Base-by-base conservation (phyloP, 495 filamentous ascomycete species). In the Wilcoxina mikolae region DNA sequence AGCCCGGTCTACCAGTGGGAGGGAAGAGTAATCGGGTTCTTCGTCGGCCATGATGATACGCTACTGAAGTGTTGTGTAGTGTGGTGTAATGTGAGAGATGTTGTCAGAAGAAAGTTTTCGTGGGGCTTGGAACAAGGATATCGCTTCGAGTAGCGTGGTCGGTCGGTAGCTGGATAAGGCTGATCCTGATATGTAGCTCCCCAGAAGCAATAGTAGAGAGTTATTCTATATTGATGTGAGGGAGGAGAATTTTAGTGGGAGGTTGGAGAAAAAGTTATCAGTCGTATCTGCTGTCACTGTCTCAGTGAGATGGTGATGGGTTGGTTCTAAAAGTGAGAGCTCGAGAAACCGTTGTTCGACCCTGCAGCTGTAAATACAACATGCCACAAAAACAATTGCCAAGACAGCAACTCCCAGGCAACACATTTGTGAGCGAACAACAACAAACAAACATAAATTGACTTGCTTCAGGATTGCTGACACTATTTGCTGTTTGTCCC, bases 31-130 rank as follows among this genome's bases (percentile, higher is more conserved):
- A 55, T 66, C 64, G 41, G 63, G 59, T 42, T 66, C 64, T 38
- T 66, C 59, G 26, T 66, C 64, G 51, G 64, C 64, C 64, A 66
- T 66, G 26, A 43, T 58, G 48, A n/a, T n/a, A n/a, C n/a, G n/a
- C n/a, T n/a, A n/a, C n/a, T n/a, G n/a, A n/a, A n/a, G n/a, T 28
- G 39, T 28, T 27, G 29, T 27, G 24, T 27, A 27, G 9, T 49
- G 22, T 27, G 46, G 7, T 9, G 12, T 49, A 11, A 11, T 27
- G 12, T 49, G 46, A 28, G 46, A 25, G 22, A 23, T 2, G 43
- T 17, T 46, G 43, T 46, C 23, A 24, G n/a, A 46, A 24, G 43
- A 46, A 46, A 46, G 43, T 46, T 46, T 49, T 49, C 46, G 46
- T 49, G 22, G 46, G 46, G 22, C 22, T 43, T 43, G 15, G 5